Conservation (phyloP, 345 rosid genomes). For the Erodium maritimum region DNA sequence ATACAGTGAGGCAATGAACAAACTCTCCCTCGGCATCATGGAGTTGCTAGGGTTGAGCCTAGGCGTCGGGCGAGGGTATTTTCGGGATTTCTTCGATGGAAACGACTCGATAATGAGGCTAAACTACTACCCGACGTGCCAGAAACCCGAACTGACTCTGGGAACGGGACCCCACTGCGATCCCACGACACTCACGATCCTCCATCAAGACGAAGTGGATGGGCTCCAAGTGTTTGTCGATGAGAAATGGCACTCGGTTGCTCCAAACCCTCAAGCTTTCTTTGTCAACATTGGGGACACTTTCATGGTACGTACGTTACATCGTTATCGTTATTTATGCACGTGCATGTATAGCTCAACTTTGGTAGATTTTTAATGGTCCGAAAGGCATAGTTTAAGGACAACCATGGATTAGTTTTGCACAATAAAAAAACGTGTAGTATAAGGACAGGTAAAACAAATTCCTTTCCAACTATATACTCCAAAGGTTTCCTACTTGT, state of each 20-base stretch:
- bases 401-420: too few relatives aligned
- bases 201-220: conserved; percentile 50
- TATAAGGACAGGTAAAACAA: too few relatives aligned
- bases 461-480: too few relatives aligned
- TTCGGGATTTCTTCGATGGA: conserved; percentile 34
- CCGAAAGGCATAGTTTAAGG: background rate
- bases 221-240: conserved; percentile 53
- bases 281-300: conserved; percentile 68
- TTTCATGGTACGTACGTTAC: conserved; percentile 30
- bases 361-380: background rate
- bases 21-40: conserved; percentile 32
- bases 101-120: conserved; percentile 53
- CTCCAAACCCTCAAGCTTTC: conserved; percentile 32
- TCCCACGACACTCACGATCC: conserved; percentile 53
- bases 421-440: too few relatives aligned
- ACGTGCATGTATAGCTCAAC: background rate
- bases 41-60: conserved; percentile 44
- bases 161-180: conserved; percentile 64
- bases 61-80: conserved; percentile 27
- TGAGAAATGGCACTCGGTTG: conserved; percentile 33
- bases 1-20: conserved; percentile 43
- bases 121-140: conserved; percentile 53
- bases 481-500: too few relatives aligned
- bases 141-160: conserved; percentile 34
- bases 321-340: background rate